phyloP scores from a whole-genome alignment of 139 green algal genomes.

The Asterochloris sp. region DNA sequence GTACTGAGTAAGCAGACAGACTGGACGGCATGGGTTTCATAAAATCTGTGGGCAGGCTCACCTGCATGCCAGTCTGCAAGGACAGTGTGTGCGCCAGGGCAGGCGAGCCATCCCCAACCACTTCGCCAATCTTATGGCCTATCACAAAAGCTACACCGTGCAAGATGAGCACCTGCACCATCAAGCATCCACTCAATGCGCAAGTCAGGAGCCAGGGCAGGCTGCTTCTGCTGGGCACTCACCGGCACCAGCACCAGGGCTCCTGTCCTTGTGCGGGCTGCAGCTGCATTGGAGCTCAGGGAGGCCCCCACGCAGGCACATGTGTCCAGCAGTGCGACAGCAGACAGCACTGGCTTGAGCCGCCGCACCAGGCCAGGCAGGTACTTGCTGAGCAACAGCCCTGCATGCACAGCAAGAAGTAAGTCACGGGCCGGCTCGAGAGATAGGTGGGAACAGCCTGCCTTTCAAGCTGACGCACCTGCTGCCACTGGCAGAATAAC shows the following conservation, averaged over 20 bases:
- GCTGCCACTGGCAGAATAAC: constrained; percentile 30
- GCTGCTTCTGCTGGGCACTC: background rate
- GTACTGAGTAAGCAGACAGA: background rate
- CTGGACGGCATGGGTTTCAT: background rate
- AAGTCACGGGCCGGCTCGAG: background rate
- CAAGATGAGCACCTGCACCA: constrained; percentile 18
- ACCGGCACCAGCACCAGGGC: constrained; percentile 12
- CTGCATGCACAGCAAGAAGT: background rate
- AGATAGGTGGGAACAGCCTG: background rate
- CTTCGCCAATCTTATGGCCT: background rate
- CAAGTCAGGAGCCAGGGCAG: background rate
- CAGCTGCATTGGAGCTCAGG: constrained; percentile 20
- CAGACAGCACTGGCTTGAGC: constrained; percentile 11
- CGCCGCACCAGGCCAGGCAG: constrained; percentile 14
- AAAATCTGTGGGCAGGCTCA: background rate
- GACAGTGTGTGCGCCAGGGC: background rate
- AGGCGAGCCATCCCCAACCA: background rate
- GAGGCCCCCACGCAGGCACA: constrained; percentile 28
- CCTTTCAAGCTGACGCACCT: background rate
- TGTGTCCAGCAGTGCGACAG: constrained; percentile 20
- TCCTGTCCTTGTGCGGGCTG: constrained; percentile 4
- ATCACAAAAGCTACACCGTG: constrained; percentile 13
- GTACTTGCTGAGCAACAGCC: constrained; percentile 13
- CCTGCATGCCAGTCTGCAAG: constrained; percentile 34
- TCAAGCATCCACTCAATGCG: too few relatives aligned